Evolutionary conservation across 352 stramenopile genomes (phyloP).

Genomic region (Pythium coloratum): DNA sequence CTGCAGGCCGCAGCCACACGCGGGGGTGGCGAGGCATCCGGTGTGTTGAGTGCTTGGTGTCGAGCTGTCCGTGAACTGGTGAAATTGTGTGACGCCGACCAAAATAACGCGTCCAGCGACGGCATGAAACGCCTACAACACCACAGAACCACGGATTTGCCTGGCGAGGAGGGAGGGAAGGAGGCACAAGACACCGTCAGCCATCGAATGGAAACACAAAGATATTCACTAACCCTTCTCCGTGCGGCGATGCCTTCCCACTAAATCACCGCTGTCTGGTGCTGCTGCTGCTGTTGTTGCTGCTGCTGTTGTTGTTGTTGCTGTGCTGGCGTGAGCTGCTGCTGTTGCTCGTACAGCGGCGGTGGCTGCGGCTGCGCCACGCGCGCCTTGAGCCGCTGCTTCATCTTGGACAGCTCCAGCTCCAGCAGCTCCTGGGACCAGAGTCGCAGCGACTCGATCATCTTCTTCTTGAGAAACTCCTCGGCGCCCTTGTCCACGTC

Average conservation of each 20-base stretch:
- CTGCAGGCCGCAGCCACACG: constrained; percentile 12
- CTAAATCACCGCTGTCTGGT: constrained; percentile 39
- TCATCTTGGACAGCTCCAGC: constrained; percentile 63
- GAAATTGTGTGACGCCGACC: background rate
- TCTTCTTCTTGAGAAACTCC: constrained; percentile 74
- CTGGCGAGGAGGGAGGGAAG: too few relatives aligned
- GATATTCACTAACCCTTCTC: background rate
- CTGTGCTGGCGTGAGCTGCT: background rate
- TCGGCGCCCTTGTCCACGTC: constrained; percentile 43
- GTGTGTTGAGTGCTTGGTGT: background rate
- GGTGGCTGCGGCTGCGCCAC: background rate
- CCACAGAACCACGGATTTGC: background rate
- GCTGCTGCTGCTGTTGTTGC: constrained; percentile 9
- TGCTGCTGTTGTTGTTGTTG: constrained; percentile 19
- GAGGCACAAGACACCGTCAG: background rate
- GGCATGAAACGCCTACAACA: constrained; percentile 4
- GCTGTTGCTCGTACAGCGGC: constrained; percentile 5
- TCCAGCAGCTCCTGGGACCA: constrained; percentile 80
- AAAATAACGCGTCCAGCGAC: background rate
- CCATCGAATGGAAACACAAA: background rate
- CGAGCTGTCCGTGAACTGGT: background rate
- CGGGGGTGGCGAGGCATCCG: constrained; percentile 18
- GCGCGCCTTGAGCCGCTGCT: constrained; percentile 59
- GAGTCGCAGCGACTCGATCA: constrained; percentile 62
- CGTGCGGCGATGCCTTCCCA: too few relatives aligned